Percentiles rank a stretch among this genome's conserved stretches.
Evolutionary conservation across 345 rosid species (phyloP).

Genomic region (Pugionium dolabratum): DNA sequence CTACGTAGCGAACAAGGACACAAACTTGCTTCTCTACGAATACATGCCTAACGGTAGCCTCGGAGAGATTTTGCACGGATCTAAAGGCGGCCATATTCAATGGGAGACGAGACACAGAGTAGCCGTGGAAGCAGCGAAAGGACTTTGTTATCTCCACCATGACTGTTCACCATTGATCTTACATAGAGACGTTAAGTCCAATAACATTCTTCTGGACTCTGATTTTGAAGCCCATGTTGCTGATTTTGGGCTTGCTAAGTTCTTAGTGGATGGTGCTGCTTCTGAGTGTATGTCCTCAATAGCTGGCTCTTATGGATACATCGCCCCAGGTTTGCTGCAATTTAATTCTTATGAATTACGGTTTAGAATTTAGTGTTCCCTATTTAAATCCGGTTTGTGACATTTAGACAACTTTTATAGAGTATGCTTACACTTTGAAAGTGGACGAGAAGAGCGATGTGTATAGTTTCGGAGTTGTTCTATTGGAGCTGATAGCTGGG

Average conservation of each 20-base stretch:
- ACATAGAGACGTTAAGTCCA: conserved; percentile 92
- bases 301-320: conserved; percentile 93
- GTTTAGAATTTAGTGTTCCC: too few relatives aligned
- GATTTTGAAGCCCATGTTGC: conserved; percentile 89
- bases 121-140: conserved; percentile 81
- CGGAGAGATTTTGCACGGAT: conserved; percentile 74
- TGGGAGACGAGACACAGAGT: conserved; percentile 74
- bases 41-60: too few relatives aligned
- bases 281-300: conserved; percentile 94
- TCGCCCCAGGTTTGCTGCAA: conserved; percentile 71
- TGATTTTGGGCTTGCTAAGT: conserved; percentile 94
- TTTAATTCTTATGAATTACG: too few relatives aligned
- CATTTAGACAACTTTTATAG: conserved; percentile 39
- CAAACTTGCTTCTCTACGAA: conserved; percentile 75
- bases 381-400: neutral
- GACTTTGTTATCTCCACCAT: conserved; percentile 88
- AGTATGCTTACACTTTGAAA: conserved; percentile 84
- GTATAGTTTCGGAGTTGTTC: conserved; percentile 85
- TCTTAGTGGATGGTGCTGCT: conserved; percentile 72
- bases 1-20: conserved; percentile 78
- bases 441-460: conserved; percentile 95
- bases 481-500: conserved; percentile 81
- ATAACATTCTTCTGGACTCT: conserved; percentile 77
- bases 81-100: conserved; percentile 81
- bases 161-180: conserved; percentile 90